phyloP scores from a whole-genome alignment of 176 grass and related monocot genomes.

The Eragrostis nindensis region DNA sequence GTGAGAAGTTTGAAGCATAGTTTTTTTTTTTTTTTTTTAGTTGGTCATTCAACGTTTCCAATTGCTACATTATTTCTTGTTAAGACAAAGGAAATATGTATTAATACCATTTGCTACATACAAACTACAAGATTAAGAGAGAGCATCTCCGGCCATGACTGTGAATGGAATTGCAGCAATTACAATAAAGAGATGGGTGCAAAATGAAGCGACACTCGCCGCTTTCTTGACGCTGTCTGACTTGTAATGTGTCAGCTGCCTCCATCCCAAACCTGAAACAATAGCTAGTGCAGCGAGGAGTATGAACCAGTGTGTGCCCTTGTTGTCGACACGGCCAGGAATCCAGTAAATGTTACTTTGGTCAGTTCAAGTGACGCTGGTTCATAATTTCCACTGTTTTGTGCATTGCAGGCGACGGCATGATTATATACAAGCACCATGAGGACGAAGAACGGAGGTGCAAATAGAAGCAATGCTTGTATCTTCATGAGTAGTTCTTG shows the following conservation, averaged over 20 bases:
- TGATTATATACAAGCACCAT: not conserved
- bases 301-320: not conserved
- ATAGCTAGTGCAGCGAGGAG: constrained; percentile 5
- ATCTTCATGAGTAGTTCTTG: not conserved
- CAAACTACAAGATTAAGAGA: not conserved
- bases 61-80: not conserved
- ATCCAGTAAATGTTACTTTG: constrained; percentile 20
- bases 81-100: too few species aligned
- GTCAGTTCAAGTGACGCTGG: constrained; percentile 11
- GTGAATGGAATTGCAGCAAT: constrained; percentile 11
- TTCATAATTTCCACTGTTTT: not conserved
- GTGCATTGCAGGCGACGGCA: too few species aligned
- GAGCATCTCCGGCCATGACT: constrained; percentile 10
- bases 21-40: too few species aligned
- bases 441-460: not conserved
- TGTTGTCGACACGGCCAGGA: not conserved
- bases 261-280: constrained; percentile 30
- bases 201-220: constrained; percentile 24
- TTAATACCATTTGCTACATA: not conserved
- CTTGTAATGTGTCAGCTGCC: not conserved
- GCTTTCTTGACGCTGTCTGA: not conserved
- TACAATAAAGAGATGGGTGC: not conserved
- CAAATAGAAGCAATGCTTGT: not conserved
- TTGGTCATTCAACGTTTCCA: not conserved
- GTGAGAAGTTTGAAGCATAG: too few species aligned